phyloP scores from a whole-genome alignment of 371 early-diverging fungal genomes.

The Mortierella sp. region DNA sequence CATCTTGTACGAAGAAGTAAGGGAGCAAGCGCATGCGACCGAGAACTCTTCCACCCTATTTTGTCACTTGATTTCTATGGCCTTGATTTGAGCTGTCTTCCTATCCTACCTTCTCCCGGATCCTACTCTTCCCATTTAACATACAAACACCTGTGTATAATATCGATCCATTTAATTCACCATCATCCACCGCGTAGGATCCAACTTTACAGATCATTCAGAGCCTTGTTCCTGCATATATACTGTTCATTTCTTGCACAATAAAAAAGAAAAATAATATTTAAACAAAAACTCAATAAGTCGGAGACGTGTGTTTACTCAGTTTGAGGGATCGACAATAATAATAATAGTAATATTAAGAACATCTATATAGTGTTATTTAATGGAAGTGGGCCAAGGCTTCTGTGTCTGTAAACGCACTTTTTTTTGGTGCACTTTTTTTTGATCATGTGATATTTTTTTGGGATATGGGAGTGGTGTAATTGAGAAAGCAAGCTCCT shows the following conservation, averaged over 20 bases:
- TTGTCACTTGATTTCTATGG: constrained; percentile 1
- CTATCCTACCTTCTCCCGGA: neutral
- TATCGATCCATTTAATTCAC: constrained; percentile 24
- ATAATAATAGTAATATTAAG: no score
- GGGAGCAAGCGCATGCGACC: constrained; percentile 45
- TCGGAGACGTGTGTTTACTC: neutral
- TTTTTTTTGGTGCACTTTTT: no score
- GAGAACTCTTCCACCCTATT: constrained; percentile 12
- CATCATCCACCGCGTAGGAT: constrained; percentile 10
- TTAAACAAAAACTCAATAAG: neutral
- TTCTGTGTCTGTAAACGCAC: no score
- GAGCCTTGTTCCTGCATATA: constrained; percentile 21
- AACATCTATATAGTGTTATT: no score
- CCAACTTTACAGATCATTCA: constrained; percentile 1
- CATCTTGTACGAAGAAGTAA: constrained; percentile 15
- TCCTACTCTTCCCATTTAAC: neutral
- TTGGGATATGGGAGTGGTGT: neutral
- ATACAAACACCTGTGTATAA: constrained; percentile 35
- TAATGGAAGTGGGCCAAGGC: no score
- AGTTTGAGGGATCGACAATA: no score
- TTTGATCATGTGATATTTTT: neutral
- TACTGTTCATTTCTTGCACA: neutral
- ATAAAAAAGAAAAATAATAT: neutral
- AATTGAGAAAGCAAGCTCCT: constrained; percentile 19
- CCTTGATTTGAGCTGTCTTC: neutral